Conservation (phyloP, 2,329 filamentous ascomycete species). For the Fusarium newnesense region DNA sequence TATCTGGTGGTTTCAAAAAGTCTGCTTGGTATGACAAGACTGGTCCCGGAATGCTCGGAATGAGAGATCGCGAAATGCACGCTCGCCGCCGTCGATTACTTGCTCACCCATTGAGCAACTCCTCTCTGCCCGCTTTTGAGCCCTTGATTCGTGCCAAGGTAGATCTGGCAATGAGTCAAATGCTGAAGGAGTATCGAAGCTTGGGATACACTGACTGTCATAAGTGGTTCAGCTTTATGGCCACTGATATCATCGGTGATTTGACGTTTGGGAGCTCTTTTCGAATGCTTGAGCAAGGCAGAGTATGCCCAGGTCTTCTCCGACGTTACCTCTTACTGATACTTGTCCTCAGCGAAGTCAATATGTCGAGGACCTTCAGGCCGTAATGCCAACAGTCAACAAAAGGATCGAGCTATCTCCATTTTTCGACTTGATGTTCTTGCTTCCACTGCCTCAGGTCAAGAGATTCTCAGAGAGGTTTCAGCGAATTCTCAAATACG, state of each 20-base stretch:
- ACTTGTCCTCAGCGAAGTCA: not conserved
- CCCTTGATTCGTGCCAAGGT: not conserved
- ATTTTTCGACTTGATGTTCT: not conserved
- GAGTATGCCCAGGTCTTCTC: not conserved
- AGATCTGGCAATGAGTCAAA: not conserved
- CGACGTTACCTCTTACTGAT: not conserved
- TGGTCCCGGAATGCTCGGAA: not conserved
- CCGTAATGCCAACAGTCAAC: not conserved
- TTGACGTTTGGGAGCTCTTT: slow-evolving; percentile 3
- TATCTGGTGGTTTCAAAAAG: not conserved
- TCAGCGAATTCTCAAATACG: not conserved
- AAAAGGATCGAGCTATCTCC: not conserved
- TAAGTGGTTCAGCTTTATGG: slow-evolving; percentile 14
- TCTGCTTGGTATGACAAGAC: slow-evolving; percentile 5
- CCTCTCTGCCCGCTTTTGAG: not conserved
- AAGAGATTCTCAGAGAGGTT: not conserved
- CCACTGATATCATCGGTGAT: slow-evolving; percentile 7
- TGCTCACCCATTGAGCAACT: not conserved
- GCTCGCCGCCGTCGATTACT: not conserved
- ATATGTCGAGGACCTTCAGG: not conserved
- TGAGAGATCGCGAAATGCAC: not conserved
- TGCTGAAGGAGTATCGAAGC: not conserved
- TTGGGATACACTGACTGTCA: not conserved
- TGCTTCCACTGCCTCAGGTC: not conserved
- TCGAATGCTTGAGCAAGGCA: not conserved